Evolutionary conservation across 2,329 filamentous ascomycete genomes (phyloP).

Genomic region (Penicillium hordei): DNA sequence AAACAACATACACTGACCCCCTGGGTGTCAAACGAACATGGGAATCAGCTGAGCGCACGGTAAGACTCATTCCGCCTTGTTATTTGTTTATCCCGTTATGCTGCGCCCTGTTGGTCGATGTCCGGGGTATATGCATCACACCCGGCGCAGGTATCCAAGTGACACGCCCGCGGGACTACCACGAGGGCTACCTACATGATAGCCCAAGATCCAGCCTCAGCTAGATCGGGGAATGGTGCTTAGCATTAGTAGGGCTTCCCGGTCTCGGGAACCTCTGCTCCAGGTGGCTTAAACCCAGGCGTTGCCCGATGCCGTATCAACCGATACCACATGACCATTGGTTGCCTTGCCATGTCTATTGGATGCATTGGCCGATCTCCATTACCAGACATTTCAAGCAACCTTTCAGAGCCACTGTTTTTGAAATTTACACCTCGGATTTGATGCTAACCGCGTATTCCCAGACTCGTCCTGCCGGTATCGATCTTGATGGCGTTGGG

Average conservation of each 20-base stretch:
- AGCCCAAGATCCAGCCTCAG: background rate
- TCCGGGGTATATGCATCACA: background rate
- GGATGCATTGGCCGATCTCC: background rate
- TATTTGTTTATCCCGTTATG: conserved; percentile 3
- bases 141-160: background rate
- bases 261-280: background rate
- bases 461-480: conserved; percentile 51
- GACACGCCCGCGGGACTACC: background rate
- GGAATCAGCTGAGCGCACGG: conserved; percentile 48
- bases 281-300: conserved; percentile 1
- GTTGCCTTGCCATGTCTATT: background rate
- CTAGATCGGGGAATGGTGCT: background rate
- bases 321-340: background rate
- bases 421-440: background rate
- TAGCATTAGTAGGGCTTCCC: background rate
- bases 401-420: background rate
- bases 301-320: background rate
- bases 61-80: conserved; percentile 21
- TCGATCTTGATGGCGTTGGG: conserved; percentile 57
- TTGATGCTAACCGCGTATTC: conserved; percentile 12
- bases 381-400: background rate
- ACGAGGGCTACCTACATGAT: background rate
- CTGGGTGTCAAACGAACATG: conserved; percentile 44
- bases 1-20: conserved; percentile 46
- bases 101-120: background rate